These are phyloP conservation scores for Oldenlandia corymbosa DNA, from an alignment of 257 asterid species.

Conservation along the genomic window DNA sequence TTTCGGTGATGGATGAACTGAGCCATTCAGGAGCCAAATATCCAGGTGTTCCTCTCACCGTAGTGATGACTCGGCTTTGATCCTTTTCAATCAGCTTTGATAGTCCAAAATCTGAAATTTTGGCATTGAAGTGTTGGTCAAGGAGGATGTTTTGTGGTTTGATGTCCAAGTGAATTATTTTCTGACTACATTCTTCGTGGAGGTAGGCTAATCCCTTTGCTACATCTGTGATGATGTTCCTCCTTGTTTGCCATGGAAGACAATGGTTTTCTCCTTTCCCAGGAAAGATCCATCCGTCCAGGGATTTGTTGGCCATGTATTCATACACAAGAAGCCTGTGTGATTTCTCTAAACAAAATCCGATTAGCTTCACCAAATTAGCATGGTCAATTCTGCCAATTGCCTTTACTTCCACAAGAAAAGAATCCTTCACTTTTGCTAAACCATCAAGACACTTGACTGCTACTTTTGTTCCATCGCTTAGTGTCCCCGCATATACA, in stretches of 20 bases:
- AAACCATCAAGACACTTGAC: conserved; percentile 20
- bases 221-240: conserved; percentile 10
- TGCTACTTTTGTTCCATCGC: conserved; percentile 16
- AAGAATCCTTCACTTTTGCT: conserved; percentile 12
- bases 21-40: conserved; percentile 29
- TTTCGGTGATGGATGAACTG: conserved; percentile 16
- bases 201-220: conserved; percentile 28
- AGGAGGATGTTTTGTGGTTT: conserved; percentile 30
- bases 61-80: conserved; percentile 20
- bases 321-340: conserved; percentile 24
- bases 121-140: conserved; percentile 16
- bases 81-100: conserved; percentile 20
- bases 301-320: conserved; percentile 24
- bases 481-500: conserved; percentile 17
- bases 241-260: conserved; percentile 17
- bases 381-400: conserved; percentile 27
- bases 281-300: conserved; percentile 24
- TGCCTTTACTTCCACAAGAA: conserved; percentile 23
- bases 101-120: conserved; percentile 26
- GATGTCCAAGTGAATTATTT: conserved; percentile 24
- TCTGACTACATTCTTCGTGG: conserved; percentile 29
- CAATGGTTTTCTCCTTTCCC: neutral
- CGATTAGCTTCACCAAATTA: conserved; percentile 25
- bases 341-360: conserved; percentile 21
- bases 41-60: conserved; percentile 21